These are phyloP conservation scores for Cryptosporidium canis DNA, from an alignment of 169 alveolate genomes.

Conservation along the genomic window DNA sequence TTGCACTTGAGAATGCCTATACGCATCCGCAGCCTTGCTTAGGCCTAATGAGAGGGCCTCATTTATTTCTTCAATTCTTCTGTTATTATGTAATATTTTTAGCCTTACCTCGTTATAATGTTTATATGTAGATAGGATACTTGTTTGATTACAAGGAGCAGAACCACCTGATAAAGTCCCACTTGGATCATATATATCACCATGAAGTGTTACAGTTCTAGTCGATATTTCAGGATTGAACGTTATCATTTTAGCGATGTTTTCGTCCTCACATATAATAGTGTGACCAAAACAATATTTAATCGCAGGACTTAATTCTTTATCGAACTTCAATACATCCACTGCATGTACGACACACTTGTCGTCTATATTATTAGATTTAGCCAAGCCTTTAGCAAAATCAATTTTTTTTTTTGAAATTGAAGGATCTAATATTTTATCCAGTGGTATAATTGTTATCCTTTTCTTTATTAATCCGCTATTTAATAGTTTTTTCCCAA, in stretches of 20 bases:
- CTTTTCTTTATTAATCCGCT: slow-evolving; percentile 64
- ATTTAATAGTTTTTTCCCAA: slow-evolving; percentile 56
- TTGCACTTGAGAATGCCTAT: slow-evolving; percentile 15
- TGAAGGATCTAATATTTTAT: slow-evolving; percentile 53
- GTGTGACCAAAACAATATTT: slow-evolving; percentile 82
- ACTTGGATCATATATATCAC: slow-evolving; percentile 81
- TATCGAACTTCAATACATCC: slow-evolving; percentile 78
- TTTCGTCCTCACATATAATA: slow-evolving; percentile 82
- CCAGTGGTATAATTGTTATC: slow-evolving; percentile 46
- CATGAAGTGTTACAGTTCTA: slow-evolving; percentile 81
- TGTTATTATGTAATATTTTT: slow-evolving; percentile 26
- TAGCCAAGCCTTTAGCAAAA: slow-evolving; percentile 72
- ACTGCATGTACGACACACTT: slow-evolving; percentile 74
- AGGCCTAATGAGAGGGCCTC: not conserved
- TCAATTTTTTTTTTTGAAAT: slow-evolving; percentile 69
- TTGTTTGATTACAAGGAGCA: not conserved
- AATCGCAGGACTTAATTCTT: slow-evolving; percentile 80
- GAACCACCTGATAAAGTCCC: slow-evolving; percentile 83
- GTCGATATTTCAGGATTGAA: slow-evolving; percentile 73
- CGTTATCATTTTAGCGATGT: slow-evolving; percentile 80
- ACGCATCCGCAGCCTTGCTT: slow-evolving; percentile 41
- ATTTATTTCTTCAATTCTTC: slow-evolving; percentile 65
- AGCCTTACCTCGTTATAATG: slow-evolving; percentile 32
- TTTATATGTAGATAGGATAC: slow-evolving; percentile 23
- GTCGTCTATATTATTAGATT: slow-evolving; percentile 75